A percentile compares a stretch with the other conserved stretches of the same genome.
These are phyloP conservation scores for Aspergillus sp. DNA, from an alignment of 2,329 filamentous ascomycete species.

Conservation along the genomic window DNA sequence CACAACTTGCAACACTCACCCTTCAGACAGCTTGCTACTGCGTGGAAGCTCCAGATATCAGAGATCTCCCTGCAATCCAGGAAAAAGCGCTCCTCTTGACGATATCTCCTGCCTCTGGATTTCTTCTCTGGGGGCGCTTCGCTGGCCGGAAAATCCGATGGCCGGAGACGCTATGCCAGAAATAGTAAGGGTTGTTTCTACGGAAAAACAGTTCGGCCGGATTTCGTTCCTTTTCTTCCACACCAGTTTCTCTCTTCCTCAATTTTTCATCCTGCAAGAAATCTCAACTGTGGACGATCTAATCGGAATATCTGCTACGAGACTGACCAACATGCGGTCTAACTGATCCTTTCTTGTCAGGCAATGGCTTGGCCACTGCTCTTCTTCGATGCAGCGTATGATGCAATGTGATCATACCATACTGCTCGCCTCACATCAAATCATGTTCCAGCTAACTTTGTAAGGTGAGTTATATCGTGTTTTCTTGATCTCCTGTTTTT, in stretches of 20 bases:
- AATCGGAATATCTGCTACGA: background rate
- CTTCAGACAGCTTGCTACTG: conserved; percentile 1
- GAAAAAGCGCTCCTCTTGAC: conserved; percentile 3
- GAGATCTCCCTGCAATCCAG: background rate
- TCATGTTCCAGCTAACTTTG: background rate
- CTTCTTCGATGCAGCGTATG: background rate
- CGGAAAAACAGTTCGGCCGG: conserved; percentile 14
- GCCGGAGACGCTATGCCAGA: conserved; percentile 11
- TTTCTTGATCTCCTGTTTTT: conserved; percentile 6
- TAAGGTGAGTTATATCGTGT: conserved; percentile 25
- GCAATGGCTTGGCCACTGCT: background rate
- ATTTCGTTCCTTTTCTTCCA: conserved; percentile 13
- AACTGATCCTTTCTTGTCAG: background rate
- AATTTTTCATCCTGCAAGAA: conserved; percentile 17
- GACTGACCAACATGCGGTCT: background rate
- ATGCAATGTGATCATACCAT: conserved; percentile 10
- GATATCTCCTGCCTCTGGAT: conserved; percentile 9
- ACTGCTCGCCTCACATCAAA: background rate
- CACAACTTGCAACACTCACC: background rate
- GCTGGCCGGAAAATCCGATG: conserved; percentile 15
- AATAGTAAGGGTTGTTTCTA: conserved; percentile 15
- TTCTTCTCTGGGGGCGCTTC: conserved; percentile 7
- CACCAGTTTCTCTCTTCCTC: conserved; percentile 12
- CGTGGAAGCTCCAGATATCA: background rate
- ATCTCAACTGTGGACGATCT: background rate